Percentiles rank a stretch among this genome's conserved stretches.
phyloP scores from a whole-genome alignment of 768 basidiomycete species.

The Hemileccinum rubropunctum region DNA sequence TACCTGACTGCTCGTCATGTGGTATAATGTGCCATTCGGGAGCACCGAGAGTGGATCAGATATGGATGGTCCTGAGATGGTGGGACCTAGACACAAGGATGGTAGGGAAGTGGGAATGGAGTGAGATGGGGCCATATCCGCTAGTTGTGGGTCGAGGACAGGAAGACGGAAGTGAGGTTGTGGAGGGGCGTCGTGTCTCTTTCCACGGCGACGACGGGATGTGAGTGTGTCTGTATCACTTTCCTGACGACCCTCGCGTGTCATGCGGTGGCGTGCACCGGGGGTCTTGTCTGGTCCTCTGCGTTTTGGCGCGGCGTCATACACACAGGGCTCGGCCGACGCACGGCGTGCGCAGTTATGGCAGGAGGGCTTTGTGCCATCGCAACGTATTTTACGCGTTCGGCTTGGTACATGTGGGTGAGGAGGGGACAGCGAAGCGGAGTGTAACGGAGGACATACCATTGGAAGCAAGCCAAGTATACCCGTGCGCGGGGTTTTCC shows the following conservation, averaged over 20 bases:
- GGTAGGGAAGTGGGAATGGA: neutral
- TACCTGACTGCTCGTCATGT: conserved; percentile 29
- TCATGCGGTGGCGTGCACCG: conserved; percentile 70
- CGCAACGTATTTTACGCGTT: conserved; percentile 76
- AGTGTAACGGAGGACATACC: conserved; percentile 41
- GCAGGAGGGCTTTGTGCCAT: conserved; percentile 75
- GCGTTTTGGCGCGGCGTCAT: conserved; percentile 71
- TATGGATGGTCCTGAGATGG: conserved; percentile 7
- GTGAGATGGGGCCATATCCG: conserved; percentile 17
- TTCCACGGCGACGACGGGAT: conserved; percentile 25
- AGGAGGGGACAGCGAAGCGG: neutral
- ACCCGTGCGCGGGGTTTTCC: conserved; percentile 75
- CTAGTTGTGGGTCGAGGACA: conserved; percentile 27
- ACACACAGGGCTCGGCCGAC: conserved; percentile 51
- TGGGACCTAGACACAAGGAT: neutral
- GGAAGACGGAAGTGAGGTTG: conserved; percentile 9
- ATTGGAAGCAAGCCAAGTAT: conserved; percentile 77
- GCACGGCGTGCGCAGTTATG: conserved; percentile 65
- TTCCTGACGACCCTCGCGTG: conserved; percentile 40
- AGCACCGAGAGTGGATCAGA: conserved; percentile 9
- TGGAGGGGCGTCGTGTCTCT: conserved; percentile 4
- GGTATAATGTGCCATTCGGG: neutral
- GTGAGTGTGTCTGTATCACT: conserved; percentile 25
- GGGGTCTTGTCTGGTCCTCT: conserved; percentile 78
- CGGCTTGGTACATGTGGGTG: conserved; percentile 49